Base-by-base conservation (phyloP, 352 stramenopile genomes). In the Thalassiosira oceanica region DNA sequence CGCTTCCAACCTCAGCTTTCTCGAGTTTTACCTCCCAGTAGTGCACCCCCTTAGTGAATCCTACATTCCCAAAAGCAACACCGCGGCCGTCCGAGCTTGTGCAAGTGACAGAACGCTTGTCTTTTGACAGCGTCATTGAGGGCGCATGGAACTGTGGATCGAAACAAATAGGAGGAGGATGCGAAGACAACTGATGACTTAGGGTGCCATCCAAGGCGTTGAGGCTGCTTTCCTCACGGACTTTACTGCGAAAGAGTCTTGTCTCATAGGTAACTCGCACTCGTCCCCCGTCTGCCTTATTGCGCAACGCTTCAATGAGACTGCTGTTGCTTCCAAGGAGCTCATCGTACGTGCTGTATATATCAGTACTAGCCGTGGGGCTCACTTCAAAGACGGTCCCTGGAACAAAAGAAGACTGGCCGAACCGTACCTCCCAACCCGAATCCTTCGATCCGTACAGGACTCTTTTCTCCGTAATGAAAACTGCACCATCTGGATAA, bases 21-120 rank as follows among this genome's bases (percentile, higher is more conserved):
- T 98, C 95, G 2, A 98, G 83, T 27, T 96, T 96, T 3, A 98
- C 90, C 76, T 99, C 96, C 95, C 95, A 98, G 68, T 98, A 99
- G 80, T 99, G 95, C 13, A 98, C 86, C 29, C 96, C 96, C 74
- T 88, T 93, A 1, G 75, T 86, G 28, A 93, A 93, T 28, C 86
- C 86, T 55, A 87, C 65, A 52, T 78, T 82, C 43, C 57, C 80
- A 67, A 86, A 93, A 1, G 78, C 84, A 56, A 68, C 76, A 33
- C 82, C 80, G 63, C 84, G 67, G 10, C 86, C 82, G 43, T 88
- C 78, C 46, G 81, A 84, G 1, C 73, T 74, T 35, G 63, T 50
- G 56, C 86, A 90, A 37, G 85, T 86, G 18, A 89, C 69, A 39
- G 82, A 84, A 53, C 71, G 65, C 28, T 65, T 74, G 65, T 92